Conservation (phyloP, 352 stramenopile genomes). For the Globisporangium paroecandrum region DNA sequence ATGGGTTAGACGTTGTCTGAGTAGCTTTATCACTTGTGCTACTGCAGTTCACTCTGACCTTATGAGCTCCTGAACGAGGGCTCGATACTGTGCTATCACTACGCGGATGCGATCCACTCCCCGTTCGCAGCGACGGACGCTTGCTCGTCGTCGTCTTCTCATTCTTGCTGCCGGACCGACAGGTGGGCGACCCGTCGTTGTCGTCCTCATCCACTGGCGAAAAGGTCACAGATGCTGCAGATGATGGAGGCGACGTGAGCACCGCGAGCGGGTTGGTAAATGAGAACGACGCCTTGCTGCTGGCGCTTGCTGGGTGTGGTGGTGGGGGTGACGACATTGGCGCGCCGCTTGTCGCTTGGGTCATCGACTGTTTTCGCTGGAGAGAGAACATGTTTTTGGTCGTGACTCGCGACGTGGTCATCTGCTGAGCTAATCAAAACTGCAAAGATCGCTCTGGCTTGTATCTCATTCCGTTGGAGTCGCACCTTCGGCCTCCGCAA, state of each 20-base stretch:
- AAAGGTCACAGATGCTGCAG: neutral
- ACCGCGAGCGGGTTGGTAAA: neutral
- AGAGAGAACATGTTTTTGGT: slow-evolving; percentile 34
- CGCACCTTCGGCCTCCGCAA: no score
- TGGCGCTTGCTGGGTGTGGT: neutral
- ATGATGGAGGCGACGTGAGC: neutral
- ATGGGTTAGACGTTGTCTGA: no score
- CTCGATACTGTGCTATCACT: neutral
- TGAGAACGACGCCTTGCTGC: slow-evolving; percentile 2
- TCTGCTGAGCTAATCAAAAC: neutral
- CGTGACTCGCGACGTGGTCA: neutral
- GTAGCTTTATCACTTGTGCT: no score
- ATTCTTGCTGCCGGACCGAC: slow-evolving; percentile 19
- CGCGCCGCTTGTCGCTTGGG: slow-evolving; percentile 22
- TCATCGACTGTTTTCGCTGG: slow-evolving; percentile 42
- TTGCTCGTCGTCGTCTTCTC: slow-evolving; percentile 17
- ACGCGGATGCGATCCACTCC: slow-evolving; percentile 15
- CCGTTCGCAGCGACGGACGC: slow-evolving; percentile 13
- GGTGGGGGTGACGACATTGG: slow-evolving; percentile 5
- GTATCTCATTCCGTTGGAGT: slow-evolving; percentile 9
- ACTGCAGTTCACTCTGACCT: no score
- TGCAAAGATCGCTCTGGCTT: neutral
- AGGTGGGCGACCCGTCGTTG: slow-evolving; percentile 27
- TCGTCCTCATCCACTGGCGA: slow-evolving; percentile 11
- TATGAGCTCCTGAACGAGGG: neutral